Conservation (phyloP, 225 moss, liverwort and hornwort genomes). For the Straminergon stramineum region DNA sequence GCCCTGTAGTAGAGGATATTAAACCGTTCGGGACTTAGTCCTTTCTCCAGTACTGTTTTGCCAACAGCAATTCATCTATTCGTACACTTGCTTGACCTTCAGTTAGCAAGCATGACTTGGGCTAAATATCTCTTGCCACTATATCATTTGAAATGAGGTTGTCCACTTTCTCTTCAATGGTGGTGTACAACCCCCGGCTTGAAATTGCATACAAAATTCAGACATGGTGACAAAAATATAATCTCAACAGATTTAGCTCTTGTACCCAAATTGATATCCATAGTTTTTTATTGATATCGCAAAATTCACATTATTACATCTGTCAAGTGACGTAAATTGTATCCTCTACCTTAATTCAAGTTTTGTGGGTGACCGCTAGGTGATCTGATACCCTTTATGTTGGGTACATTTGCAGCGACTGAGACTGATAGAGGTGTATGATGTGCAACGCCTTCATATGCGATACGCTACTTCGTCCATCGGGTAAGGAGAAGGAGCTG, state of each 20-base stretch:
- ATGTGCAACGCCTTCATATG: constrained; percentile 84
- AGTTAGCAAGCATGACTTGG: neutral
- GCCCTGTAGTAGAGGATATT: neutral
- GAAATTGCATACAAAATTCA: neutral
- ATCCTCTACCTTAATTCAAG: neutral
- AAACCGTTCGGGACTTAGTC: neutral
- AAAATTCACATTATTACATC: neutral
- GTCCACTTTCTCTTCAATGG: neutral
- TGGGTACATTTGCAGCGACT: constrained; percentile 50
- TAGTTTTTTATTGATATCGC: neutral
- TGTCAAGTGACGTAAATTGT: neutral
- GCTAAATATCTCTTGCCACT: neutral
- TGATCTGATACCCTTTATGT: constrained; percentile 1
- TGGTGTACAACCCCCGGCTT: neutral
- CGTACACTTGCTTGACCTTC: neutral
- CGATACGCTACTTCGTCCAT: constrained; percentile 98
- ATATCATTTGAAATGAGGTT: neutral
- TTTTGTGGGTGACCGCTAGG: neutral
- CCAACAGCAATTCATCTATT: neutral
- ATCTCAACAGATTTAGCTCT: neutral
- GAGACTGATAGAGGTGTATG: constrained; percentile 88
- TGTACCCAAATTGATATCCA: neutral
- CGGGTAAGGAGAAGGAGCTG: constrained; percentile 43
- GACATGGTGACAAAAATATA: neutral
- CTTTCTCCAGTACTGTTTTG: neutral